These are phyloP conservation scores for Fusarium cicatricum DNA, from an alignment of 2,329 filamentous ascomycete genomes.

Conservation along the genomic window DNA sequence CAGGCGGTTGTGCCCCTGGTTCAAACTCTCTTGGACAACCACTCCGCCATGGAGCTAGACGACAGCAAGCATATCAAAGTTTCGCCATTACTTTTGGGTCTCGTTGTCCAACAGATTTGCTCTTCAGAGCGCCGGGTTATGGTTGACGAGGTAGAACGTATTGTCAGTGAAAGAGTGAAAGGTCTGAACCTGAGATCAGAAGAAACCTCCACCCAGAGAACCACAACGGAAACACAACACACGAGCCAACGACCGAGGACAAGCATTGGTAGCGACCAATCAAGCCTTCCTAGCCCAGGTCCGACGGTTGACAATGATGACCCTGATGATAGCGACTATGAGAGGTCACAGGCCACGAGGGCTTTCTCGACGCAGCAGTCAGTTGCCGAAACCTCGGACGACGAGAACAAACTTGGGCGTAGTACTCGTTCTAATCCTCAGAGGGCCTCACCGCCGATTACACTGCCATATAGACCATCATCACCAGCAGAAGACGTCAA, in stretches of 20 bases:
- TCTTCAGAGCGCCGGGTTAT: background rate
- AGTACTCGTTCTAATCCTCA: background rate
- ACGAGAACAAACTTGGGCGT: background rate
- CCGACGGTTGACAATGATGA: conserved; percentile 5
- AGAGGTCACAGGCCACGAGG: background rate
- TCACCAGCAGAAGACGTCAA: background rate
- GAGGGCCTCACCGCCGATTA: background rate
- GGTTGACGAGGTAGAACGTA: background rate
- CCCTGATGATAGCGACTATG: conserved; percentile 9
- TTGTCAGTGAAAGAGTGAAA: conserved; percentile 2
- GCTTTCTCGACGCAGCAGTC: background rate
- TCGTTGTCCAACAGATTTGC: conserved; percentile 15
- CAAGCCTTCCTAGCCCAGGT: background rate
- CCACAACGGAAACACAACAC: background rate
- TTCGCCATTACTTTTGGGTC: conserved; percentile 15
- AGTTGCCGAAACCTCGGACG: background rate
- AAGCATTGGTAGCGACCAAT: background rate
- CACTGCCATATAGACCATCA: background rate
- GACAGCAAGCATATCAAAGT: background rate
- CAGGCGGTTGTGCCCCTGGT: background rate
- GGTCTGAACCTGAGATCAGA: background rate
- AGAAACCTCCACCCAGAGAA: background rate
- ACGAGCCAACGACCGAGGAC: background rate
- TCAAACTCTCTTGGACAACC: conserved; percentile 7
- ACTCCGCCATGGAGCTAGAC: background rate